Evolutionary conservation across 345 rosid species (phyloP), one percentile per base, ranked within the genome.

Genomic region (Citrus sp.): DNA sequence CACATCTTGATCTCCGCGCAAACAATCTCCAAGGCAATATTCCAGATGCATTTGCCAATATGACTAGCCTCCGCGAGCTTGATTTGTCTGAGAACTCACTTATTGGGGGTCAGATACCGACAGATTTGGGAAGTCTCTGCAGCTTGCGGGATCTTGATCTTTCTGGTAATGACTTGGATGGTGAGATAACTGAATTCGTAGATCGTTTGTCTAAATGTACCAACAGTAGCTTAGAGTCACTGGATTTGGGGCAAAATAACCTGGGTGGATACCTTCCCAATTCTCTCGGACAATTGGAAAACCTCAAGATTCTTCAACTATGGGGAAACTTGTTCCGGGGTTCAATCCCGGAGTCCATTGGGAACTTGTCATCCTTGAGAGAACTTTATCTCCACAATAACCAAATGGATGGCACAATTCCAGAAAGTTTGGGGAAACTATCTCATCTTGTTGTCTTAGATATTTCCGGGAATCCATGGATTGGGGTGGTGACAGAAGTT

Each of bases 191-290:
- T 27, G 77, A 78, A 22, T 59, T 78, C 22, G 6, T 24, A 10
- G 62, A 73, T 28, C 34, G 46, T 24, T 30, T 82, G 51, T 75
- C 79, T 9, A 27, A n/a, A 62, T 82, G 85, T 56, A 19, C 18
- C 14, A 82, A 75, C 13, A 19, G 24, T 28, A 70, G 81, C 73
- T 74, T 78, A 70, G 82, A 82, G 56, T 16, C 22, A 4, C 25
- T 82, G 58, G 77, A 82, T 37, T 75, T 82, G 70, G 80, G 76
- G 1, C 60, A 70, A 69, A 82, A 82, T 28, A n/a, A 56, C 7
- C 64, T 82, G 14, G 56, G 73, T 49, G 81, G 84, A 37, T 34
- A 49, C 5, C 72, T 78, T 61, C 81, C 84, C 28, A 40, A 35
- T 35, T 76, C 83, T 12, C 42, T 75, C 0, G 83, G 76, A 67